phyloP scores from a whole-genome alignment of 78 protist genomes.

The Polysphondylium violaceum region DNA sequence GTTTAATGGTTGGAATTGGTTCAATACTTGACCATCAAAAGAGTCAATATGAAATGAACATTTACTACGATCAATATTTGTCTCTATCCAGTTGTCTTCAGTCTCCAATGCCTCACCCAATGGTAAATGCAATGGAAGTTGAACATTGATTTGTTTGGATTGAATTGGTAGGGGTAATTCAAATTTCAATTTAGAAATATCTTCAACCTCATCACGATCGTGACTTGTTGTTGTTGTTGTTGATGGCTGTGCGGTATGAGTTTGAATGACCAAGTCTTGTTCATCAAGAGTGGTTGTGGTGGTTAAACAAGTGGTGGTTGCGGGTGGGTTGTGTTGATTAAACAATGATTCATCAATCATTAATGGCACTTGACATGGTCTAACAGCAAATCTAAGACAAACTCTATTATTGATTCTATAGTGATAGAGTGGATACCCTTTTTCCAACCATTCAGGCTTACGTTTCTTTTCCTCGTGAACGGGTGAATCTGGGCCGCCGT shows the following conservation, averaged over 20 bases:
- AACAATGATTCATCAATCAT: slow-evolving; percentile 41
- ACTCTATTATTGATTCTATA: slow-evolving; percentile 57
- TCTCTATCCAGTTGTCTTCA: slow-evolving; percentile 64
- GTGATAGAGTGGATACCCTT: slow-evolving; percentile 58
- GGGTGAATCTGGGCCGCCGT: not conserved
- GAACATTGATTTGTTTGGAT: slow-evolving; percentile 13
- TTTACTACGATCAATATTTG: slow-evolving; percentile 38
- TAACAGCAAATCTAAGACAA: slow-evolving; percentile 67
- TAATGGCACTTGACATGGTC: slow-evolving; percentile 44
- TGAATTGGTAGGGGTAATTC: slow-evolving; percentile 44
- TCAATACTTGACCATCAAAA: slow-evolving; percentile 49
- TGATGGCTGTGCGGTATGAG: not conserved
- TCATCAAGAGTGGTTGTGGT: not conserved
- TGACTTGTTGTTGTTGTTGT: not conserved
- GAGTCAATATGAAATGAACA: slow-evolving; percentile 73
- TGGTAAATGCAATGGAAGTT: slow-evolving; percentile 74
- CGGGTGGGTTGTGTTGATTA: not conserved
- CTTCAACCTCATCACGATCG: slow-evolving; percentile 3
- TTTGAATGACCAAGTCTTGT: not conserved
- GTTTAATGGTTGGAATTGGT: slow-evolving; percentile 52
- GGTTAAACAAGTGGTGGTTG: not conserved
- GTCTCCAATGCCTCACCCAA: slow-evolving; percentile 64
- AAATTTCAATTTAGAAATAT: slow-evolving; percentile 20
- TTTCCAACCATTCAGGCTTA: slow-evolving; percentile 68
- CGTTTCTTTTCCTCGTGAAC: not conserved